Evolutionary conservation across 768 basidiomycete genomes (phyloP).

Genomic region (Suillus hirtellus): DNA sequence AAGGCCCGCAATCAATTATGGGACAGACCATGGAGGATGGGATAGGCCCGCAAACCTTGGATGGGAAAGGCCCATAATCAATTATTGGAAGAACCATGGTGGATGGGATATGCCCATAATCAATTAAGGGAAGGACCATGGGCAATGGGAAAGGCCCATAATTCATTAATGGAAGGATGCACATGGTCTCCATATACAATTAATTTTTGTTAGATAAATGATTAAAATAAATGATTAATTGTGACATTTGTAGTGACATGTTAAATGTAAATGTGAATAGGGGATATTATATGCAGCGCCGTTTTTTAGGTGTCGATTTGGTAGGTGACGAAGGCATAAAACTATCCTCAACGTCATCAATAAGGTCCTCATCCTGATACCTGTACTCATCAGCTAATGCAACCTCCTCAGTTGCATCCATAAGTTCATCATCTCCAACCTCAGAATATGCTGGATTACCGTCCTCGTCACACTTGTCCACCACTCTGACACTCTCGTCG

Average conservation of each 20-base stretch:
- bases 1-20: too few relatives aligned
- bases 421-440: conserved; percentile 8
- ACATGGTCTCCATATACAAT: background rate
- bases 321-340: conserved; percentile 1
- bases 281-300: background rate
- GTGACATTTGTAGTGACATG: background rate
- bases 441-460: background rate
- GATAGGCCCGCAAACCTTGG: too few relatives aligned
- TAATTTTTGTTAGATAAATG: background rate
- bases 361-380: background rate
- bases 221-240: background rate
- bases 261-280: background rate
- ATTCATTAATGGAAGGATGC: too few relatives aligned
- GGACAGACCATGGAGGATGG: too few relatives aligned
- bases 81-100: too few relatives aligned
- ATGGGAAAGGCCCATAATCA: too few relatives aligned
- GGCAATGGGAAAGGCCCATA: too few relatives aligned
- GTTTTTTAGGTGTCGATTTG: background rate
- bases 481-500: background rate
- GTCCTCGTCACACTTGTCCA: background rate
- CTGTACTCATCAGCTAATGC: conserved; percentile 11
- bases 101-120: too few relatives aligned
- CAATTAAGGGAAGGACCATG: background rate
- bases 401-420: conserved; percentile 9
- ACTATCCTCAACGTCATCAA: background rate